Base-by-base conservation (phyloP, 2,329 filamentous ascomycete genomes). In the Diaporthe ilicicola region DNA sequence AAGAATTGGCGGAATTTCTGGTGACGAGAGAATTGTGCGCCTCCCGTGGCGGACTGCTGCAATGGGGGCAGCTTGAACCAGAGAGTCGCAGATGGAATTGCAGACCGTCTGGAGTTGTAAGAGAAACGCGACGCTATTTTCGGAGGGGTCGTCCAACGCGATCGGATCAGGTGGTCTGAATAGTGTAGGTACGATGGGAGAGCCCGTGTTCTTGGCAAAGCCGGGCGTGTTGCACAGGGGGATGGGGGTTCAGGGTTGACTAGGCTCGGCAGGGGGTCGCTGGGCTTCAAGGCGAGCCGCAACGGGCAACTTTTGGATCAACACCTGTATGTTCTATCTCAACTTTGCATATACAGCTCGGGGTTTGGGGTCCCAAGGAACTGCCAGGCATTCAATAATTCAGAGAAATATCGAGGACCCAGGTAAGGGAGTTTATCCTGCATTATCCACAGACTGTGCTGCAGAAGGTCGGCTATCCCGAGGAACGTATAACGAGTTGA, bases 91-190 rank as follows among this genome's bases (percentile, higher is more conserved):
- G 53, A 50, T 22, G 44, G 53, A 44, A 46, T 48, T 19, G 59
- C 17, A 24, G 29, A 27, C 29, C 15, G 22, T 50, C 42, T 19
- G 17, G 24, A 51, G 24, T 53, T 50, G 42, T 59, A 42, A 27
- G 44, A 68, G 66, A 32, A 42, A 68, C 66, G 65, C 65, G 65
- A 68, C 65, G 46, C 66, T 68, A 51, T 68, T 68, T 68, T 68
- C 66, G 66, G 53, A 59, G 66, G 66, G 66, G 65, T 50, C n/a
- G 66, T 68, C 53, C 53, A 68, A 68, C 66, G 66, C 66, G 53
- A 68, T 44, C 24, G 32, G 34, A 50, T 64, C 13, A 39, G 66
- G 27, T 59, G 66, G 66, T 59, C 42, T 56, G 53, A 50, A 51
- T 59, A 59, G 66, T 68, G 53, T 53, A 59, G n/a, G 55, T 68